A percentile compares a stretch with the other conserved stretches of the same genome.
Conservation (phyloP, 306 rosid species). For the Sechiopsis laciniata region DNA sequence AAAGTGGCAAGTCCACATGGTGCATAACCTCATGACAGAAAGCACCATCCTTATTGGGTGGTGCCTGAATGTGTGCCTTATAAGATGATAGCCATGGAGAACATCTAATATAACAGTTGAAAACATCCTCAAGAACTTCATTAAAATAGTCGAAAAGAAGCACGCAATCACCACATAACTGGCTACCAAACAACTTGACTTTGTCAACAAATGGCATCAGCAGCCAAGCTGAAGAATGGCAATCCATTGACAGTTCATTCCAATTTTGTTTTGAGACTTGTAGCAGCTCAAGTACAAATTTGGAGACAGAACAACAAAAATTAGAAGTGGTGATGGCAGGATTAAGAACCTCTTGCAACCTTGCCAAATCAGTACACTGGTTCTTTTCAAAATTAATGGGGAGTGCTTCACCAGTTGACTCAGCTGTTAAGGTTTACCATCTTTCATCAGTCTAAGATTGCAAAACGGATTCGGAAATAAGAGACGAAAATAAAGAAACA, state of each 20-base stretch:
- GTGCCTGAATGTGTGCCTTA: conserved; percentile 30
- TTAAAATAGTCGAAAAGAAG: conserved; percentile 44
- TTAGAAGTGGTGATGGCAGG: conserved; percentile 25
- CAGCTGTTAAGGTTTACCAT: conserved; percentile 35
- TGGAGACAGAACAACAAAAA: conserved; percentile 24
- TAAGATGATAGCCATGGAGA: conserved; percentile 32
- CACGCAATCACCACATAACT: conserved; percentile 28
- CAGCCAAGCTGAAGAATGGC: conserved; percentile 32
- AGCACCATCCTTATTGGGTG: conserved; percentile 33
- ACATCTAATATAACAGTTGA: conserved; percentile 34
- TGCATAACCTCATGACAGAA: conserved; percentile 40
- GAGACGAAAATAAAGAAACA: background rate
- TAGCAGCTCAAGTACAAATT: conserved; percentile 33
- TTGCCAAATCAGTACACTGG: conserved; percentile 26
- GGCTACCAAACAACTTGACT: conserved; percentile 31
- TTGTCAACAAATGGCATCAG: conserved; percentile 37
- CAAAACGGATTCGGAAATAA: background rate
- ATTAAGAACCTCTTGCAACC: conserved; percentile 22
- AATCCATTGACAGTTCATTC: conserved; percentile 37
- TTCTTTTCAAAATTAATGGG: conserved; percentile 24
- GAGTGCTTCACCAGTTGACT: conserved; percentile 21
- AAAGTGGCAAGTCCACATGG: conserved; percentile 32
- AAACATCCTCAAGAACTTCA: conserved; percentile 43
- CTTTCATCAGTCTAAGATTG: conserved; percentile 25
- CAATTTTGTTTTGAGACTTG: conserved; percentile 43